Evolutionary conservation across 2,329 filamentous ascomycete species (phyloP).

Genomic region (Paecilomyces dactylethromorphus): DNA sequence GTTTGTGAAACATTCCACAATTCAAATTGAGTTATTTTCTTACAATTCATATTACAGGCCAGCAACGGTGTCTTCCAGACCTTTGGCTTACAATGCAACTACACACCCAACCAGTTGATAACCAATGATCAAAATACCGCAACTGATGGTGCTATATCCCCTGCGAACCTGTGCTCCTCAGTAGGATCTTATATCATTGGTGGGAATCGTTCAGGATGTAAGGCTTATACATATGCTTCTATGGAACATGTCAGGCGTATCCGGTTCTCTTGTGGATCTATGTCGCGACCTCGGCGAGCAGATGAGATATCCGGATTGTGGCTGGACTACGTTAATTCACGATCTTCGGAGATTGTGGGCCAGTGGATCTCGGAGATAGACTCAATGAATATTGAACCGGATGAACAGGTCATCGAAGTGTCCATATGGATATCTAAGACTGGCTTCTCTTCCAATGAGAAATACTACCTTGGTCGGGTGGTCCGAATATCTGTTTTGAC

Average conservation of each 20-base stretch:
- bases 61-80: neutral
- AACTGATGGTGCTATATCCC: neutral
- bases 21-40: neutral
- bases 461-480: neutral
- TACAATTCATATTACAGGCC: neutral
- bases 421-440: slow-evolving; percentile 1
- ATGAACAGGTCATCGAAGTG: slow-evolving; percentile 1
- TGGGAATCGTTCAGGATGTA: neutral
- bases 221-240: neutral
- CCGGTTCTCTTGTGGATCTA: neutral
- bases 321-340: neutral
- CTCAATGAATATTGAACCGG: neutral
- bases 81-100: slow-evolving; percentile 1
- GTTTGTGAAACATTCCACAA: neutral
- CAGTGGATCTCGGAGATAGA: slow-evolving; percentile 3
- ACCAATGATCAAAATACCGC: neutral
- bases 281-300: neutral
- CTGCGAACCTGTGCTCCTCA: neutral
- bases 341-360: slow-evolving; percentile 1
- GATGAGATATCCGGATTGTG: neutral
- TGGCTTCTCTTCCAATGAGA: slow-evolving; percentile 1
- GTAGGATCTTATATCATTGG: neutral
- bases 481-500: slow-evolving; percentile 1
- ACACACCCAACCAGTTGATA: neutral
- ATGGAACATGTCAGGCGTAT: neutral